A percentile compares a stretch with the other conserved stretches of the same genome.
These are phyloP conservation scores for Eucalyptus cloeziana DNA, from an alignment of 345 rosid genomes.

Conservation along the genomic window DNA sequence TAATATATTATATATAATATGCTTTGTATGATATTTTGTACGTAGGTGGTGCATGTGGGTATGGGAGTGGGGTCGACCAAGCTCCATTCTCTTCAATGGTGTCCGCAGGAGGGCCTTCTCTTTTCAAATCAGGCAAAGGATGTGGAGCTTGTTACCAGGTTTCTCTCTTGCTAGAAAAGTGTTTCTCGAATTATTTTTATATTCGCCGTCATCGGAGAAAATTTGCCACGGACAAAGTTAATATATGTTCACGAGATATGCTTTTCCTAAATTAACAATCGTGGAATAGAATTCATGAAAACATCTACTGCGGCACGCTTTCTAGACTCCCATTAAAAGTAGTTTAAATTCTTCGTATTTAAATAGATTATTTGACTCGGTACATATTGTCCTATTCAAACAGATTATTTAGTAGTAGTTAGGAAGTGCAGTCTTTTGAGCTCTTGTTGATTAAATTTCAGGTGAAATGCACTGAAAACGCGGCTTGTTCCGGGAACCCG, in stretches of 20 bases:
- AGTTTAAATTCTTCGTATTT: not conserved
- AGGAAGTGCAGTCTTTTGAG: no score
- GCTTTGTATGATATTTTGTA: not conserved
- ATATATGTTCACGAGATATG: not conserved
- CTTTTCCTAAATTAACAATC: not conserved
- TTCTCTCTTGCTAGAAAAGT: not conserved
- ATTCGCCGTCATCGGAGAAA: not conserved
- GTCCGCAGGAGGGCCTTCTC: constrained; percentile 49
- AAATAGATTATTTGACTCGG: not conserved
- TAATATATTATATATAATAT: no score
- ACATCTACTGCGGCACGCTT: not conserved
- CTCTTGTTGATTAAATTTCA: not conserved
- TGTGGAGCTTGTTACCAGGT: constrained; percentile 78
- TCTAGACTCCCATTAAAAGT: not conserved
- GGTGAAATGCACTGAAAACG: constrained; percentile 46
- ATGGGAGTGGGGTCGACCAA: constrained; percentile 16
- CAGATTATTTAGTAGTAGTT: no score
- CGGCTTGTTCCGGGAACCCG: constrained; percentile 53
- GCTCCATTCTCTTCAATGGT: constrained; percentile 31
- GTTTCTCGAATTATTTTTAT: not conserved
- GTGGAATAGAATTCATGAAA: not conserved
- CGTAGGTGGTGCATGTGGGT: constrained; percentile 73
- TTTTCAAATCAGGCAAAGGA: constrained; percentile 41
- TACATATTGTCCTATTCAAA: not conserved
- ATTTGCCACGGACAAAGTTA: not conserved